Conservation (phyloP, 2,329 filamentous ascomycete genomes). For the Aspergillus sp. region DNA sequence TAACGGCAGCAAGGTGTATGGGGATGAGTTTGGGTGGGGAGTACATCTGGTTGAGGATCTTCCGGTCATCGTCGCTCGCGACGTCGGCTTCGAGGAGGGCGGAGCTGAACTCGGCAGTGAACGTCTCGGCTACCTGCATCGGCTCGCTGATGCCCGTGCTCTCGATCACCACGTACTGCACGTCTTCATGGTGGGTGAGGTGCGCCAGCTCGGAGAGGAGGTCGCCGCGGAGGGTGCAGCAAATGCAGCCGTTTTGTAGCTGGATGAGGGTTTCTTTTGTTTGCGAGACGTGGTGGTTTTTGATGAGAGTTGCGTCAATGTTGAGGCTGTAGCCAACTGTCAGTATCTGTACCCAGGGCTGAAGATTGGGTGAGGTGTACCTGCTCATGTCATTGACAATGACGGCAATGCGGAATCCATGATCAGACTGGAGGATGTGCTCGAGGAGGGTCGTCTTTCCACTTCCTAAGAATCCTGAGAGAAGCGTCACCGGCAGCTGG, state of each 20-base stretch:
- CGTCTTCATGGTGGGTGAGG: constrained; percentile 59
- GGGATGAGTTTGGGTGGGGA: constrained; percentile 15
- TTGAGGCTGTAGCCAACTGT: constrained; percentile 49
- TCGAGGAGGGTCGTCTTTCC: constrained; percentile 71
- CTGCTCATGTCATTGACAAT: constrained; percentile 71
- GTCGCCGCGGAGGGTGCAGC: constrained; percentile 70
- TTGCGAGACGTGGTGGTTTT: constrained; percentile 55
- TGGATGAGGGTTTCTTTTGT: constrained; percentile 65
- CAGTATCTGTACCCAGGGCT: neutral
- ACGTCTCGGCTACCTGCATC: constrained; percentile 72
- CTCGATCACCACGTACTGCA: constrained; percentile 71
- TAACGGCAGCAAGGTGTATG: neutral
- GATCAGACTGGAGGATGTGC: constrained; percentile 64
- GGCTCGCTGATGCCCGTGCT: constrained; percentile 71
- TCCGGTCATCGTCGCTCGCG: constrained; percentile 45
- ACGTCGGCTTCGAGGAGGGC: constrained; percentile 50
- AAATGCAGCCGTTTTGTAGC: constrained; percentile 72
- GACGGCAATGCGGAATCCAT: constrained; percentile 66
- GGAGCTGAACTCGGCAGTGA: constrained; percentile 55
- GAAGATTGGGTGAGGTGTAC: constrained; percentile 25
- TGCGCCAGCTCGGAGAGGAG: constrained; percentile 67
- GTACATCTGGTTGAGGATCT: constrained; percentile 48
- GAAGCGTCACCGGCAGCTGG: constrained; percentile 56
- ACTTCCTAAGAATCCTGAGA: constrained; percentile 62
- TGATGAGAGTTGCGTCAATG: constrained; percentile 62